Conservation (phyloP, 1,284 basidiomycete species). For the Sanguinoderma infundibulare region DNA sequence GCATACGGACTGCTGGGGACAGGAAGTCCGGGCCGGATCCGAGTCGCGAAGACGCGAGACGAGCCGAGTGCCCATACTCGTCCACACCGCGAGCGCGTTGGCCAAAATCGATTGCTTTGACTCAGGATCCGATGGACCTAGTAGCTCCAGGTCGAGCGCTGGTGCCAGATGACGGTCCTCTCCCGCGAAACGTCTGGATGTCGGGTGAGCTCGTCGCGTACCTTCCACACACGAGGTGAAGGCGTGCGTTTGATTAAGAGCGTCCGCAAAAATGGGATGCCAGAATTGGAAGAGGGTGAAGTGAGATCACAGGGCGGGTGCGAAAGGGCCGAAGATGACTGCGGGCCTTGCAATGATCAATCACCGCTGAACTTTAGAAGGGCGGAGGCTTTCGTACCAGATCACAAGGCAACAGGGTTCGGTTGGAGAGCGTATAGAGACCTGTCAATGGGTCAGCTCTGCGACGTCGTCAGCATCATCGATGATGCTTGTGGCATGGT, state of each 20-base stretch:
- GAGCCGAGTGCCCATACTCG: constrained; percentile 5
- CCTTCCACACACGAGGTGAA: not conserved
- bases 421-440: not conserved
- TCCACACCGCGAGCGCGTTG: constrained; percentile 4
- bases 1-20: not conserved
- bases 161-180: not conserved
- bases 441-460: not conserved
- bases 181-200: constrained; percentile 1
- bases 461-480: not conserved
- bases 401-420: constrained; percentile 13
- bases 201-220: constrained; percentile 3
- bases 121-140: constrained; percentile 12
- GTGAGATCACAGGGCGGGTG: constrained; percentile 3
- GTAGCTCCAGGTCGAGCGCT: not conserved
- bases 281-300: not conserved
- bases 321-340: constrained; percentile 9
- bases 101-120: constrained; percentile 7
- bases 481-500: not conserved
- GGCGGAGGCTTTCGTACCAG: constrained; percentile 12
- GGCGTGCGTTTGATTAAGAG: not conserved
- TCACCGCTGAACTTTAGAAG: constrained; percentile 7
- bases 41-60: constrained; percentile 6
- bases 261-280: not conserved
- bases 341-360: constrained; percentile 6
- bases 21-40: constrained; percentile 19